Conservation (phyloP, 345 rosid genomes). For the Nasturtium officinale region DNA sequence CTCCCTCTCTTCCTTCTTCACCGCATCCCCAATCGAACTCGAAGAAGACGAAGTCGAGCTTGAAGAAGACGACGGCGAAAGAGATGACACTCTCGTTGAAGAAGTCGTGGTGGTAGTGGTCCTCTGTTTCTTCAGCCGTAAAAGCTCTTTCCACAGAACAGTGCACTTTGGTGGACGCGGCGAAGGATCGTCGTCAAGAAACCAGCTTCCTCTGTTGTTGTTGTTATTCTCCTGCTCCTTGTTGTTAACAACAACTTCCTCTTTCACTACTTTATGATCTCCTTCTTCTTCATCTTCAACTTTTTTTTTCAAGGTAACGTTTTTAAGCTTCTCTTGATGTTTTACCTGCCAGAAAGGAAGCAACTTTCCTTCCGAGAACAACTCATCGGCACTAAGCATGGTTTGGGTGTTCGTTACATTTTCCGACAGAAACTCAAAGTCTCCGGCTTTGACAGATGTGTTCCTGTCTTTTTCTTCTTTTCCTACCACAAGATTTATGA, state of each 20-base stretch:
- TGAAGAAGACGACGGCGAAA: constrained; percentile 65
- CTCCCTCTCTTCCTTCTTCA: constrained; percentile 49
- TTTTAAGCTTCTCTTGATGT: constrained; percentile 67
- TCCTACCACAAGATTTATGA: constrained; percentile 18
- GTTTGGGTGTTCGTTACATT: constrained; percentile 47
- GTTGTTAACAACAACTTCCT: constrained; percentile 17
- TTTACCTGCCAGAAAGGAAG: constrained; percentile 91
- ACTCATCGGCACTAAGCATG: constrained; percentile 84
- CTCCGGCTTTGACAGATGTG: constrained; percentile 50
- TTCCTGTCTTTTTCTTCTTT: constrained; percentile 37
- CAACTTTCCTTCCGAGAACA: constrained; percentile 83
- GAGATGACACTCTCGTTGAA: constrained; percentile 61
- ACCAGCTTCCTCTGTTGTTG: constrained; percentile 59
- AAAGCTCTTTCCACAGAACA: constrained; percentile 90
- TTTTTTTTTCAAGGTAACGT: constrained; percentile 52
- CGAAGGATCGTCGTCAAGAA: constrained; percentile 92
- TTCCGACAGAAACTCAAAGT: constrained; percentile 81
- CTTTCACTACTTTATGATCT: constrained; percentile 1
- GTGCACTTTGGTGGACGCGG: constrained; percentile 98
- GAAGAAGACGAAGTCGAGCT: constrained; percentile 75
- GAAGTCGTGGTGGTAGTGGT: constrained; percentile 55
- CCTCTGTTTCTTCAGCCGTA: constrained; percentile 80
- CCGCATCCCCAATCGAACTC: constrained; percentile 54
- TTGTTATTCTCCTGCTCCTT: constrained; percentile 43
- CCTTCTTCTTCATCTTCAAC: constrained; percentile 37